phyloP scores from a whole-genome alignment of 2,329 filamentous ascomycete genomes.

The Aspergillus felis region DNA sequence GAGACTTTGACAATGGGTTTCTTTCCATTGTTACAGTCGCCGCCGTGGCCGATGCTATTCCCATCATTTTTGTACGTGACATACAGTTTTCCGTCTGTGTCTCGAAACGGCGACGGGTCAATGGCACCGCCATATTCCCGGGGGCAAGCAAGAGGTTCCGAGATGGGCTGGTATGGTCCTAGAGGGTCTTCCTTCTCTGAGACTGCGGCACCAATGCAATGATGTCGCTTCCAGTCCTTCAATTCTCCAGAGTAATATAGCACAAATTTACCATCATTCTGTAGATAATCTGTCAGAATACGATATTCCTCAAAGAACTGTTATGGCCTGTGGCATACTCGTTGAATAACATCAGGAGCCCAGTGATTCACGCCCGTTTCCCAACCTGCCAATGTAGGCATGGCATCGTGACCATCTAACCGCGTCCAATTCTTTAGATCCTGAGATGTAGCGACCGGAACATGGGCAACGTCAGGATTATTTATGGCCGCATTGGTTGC shows the following conservation, averaged over 20 bases:
- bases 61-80: slow-evolving; percentile 63
- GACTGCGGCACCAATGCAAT: slow-evolving; percentile 58
- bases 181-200: slow-evolving; percentile 23
- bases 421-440: slow-evolving; percentile 48
- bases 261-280: slow-evolving; percentile 48
- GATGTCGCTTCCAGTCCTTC: slow-evolving; percentile 35
- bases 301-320: background rate
- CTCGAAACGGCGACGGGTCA: slow-evolving; percentile 58
- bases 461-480: slow-evolving; percentile 29
- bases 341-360: slow-evolving; percentile 57
- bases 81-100: slow-evolving; percentile 51
- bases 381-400: slow-evolving; percentile 52
- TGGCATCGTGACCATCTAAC: slow-evolving; percentile 43
- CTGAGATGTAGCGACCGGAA: slow-evolving; percentile 51
- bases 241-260: slow-evolving; percentile 55
- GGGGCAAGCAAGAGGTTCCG: slow-evolving; percentile 51
- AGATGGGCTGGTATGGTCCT: slow-evolving; percentile 47
- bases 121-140: slow-evolving; percentile 55
- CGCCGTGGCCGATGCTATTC: slow-evolving; percentile 49
- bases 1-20: slow-evolving; percentile 28
- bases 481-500: slow-evolving; percentile 24
- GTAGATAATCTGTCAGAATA: background rate
- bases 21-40: slow-evolving; percentile 42
- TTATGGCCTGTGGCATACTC: slow-evolving; percentile 24
- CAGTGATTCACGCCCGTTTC: slow-evolving; percentile 51